These are phyloP conservation scores for Pestalotiopsis sp. DNA, from an alignment of 2,329 filamentous ascomycete species.

Conservation along the genomic window DNA sequence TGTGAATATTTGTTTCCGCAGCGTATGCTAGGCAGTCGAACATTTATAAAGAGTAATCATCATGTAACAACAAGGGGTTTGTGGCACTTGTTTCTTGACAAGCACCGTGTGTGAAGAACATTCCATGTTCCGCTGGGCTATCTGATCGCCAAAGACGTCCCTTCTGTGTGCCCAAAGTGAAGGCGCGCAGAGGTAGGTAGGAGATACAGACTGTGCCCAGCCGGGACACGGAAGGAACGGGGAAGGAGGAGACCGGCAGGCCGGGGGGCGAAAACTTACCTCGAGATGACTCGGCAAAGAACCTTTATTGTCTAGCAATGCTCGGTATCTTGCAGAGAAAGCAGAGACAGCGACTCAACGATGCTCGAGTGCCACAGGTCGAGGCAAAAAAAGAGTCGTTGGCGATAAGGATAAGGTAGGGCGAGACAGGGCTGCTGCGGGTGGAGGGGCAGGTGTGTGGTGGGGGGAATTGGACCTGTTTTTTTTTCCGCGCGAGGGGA, in stretches of 20 bases:
- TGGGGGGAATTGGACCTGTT: neutral
- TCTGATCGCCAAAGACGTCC: neutral
- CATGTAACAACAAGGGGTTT: neutral
- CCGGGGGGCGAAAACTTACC: neutral
- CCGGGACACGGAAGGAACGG: neutral
- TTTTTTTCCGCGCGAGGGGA: neutral
- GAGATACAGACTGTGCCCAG: neutral
- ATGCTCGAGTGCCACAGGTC: conserved; percentile 1
- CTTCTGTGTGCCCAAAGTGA: neutral
- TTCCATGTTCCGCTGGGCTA: neutral
- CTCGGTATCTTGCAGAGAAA: neutral
- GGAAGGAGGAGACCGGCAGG: neutral
- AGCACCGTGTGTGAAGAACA: neutral
- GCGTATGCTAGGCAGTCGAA: conserved; percentile 16
- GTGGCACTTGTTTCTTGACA: neutral
- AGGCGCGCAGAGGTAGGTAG: neutral
- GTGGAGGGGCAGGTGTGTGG: conserved; percentile 1
- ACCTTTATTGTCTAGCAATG: neutral
- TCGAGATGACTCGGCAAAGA: neutral
- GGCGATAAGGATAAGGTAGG: conserved; percentile 13
- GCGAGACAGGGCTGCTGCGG: neutral
- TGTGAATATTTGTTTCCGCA: conserved; percentile 14
- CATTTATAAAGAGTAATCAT: conserved; percentile 17
- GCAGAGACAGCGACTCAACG: neutral
- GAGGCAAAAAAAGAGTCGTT: conserved; percentile 3